A percentile compares a stretch with the other conserved stretches of the same genome.
Evolutionary conservation across 2,329 filamentous ascomycete species (phyloP).

Genomic region (Triangularia verruculosa): DNA sequence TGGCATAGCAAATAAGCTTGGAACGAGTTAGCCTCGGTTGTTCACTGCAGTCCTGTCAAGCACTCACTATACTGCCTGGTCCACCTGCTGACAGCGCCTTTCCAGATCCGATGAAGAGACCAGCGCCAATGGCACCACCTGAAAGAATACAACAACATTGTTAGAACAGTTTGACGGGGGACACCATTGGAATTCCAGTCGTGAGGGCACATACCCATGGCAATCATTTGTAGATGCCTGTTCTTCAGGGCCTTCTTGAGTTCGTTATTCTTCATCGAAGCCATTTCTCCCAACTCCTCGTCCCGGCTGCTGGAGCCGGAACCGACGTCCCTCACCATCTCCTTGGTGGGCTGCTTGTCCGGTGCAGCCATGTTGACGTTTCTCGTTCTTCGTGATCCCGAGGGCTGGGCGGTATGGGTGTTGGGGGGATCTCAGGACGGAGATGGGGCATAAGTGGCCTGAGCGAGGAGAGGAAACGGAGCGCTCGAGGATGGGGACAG

Average conservation of each 20-base stretch:
- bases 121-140: constrained; percentile 48
- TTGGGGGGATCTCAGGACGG: not conserved
- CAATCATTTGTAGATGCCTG: constrained; percentile 48
- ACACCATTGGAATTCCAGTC: not conserved
- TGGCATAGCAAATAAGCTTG: constrained; percentile 47
- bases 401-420: not conserved
- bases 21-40: not conserved
- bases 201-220: constrained; percentile 37
- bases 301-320: constrained; percentile 27
- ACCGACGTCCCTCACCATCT: constrained; percentile 12
- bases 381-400: not conserved
- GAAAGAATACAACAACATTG: not conserved
- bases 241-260: constrained; percentile 32
- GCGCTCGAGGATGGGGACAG: not conserved
- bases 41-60: too few species aligned
- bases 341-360: not conserved
- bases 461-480: not conserved
- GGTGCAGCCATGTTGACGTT: not conserved
- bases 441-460: not conserved
- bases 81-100: constrained; percentile 59
- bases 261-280: not conserved
- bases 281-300: constrained; percentile 36
- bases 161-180: not conserved
- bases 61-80: constrained; percentile 41
- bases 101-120: constrained; percentile 69